Evolutionary conservation across 495 filamentous ascomycete species (phyloP).

Genomic region (Penicillium odoratum): DNA sequence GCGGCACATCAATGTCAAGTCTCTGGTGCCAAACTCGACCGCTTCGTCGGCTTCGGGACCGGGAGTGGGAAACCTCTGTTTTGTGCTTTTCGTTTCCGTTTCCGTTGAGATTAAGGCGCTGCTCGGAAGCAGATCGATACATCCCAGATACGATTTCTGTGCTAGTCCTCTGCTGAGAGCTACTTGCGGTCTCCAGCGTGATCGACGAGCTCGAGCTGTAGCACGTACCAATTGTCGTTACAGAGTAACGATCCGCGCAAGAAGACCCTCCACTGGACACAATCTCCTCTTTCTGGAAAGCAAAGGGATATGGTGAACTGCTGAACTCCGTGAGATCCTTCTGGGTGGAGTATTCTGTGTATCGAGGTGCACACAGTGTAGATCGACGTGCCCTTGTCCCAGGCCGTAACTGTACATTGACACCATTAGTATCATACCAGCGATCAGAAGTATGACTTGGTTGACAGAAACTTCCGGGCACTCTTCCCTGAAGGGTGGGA

Average conservation of each 20-base stretch:
- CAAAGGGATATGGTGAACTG: not conserved
- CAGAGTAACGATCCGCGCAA: constrained; percentile 18
- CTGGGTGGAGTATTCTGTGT: constrained; percentile 22
- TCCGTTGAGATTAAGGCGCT: constrained; percentile 4
- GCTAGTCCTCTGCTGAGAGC: constrained; percentile 5
- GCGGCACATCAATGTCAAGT: constrained; percentile 20
- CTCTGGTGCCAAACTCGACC: constrained; percentile 22
- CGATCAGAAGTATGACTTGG: constrained; percentile 16
- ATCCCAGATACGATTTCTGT: constrained; percentile 1
- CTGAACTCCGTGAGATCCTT: not conserved
- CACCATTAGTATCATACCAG: constrained; percentile 25
- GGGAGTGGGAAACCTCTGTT: constrained; percentile 7
- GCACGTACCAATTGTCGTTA: constrained; percentile 2
- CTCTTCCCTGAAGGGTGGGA: constrained; percentile 22
- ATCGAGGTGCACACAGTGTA: constrained; percentile 29
- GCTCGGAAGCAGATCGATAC: constrained; percentile 19
- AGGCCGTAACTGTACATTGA: constrained; percentile 2
- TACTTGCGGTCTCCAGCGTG: constrained; percentile 6
- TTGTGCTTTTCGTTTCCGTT: not conserved
- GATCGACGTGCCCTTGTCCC: constrained; percentile 21
- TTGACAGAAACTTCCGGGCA: constrained; percentile 17
- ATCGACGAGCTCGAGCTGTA: constrained; percentile 10
- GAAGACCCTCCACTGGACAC: constrained; percentile 10
- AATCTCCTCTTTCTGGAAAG: constrained; percentile 6
- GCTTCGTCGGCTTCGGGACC: constrained; percentile 19